Base-by-base conservation (phyloP, 805 yeast genomes). In the Yarrowia yakushimensis region DNA sequence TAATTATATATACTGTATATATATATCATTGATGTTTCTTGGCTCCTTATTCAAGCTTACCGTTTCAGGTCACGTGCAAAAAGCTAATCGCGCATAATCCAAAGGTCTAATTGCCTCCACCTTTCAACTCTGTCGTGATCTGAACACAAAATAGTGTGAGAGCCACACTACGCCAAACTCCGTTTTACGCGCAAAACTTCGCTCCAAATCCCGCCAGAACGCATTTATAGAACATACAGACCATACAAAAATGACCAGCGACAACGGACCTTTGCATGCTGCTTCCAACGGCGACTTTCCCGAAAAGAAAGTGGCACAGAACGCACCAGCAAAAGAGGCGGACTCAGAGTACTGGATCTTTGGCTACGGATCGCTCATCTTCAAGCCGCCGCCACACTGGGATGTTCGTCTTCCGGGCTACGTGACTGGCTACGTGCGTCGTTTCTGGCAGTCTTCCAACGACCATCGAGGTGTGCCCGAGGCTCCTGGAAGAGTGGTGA, bases 391-490 rank as follows among this genome's bases (percentile, higher is more conserved):
- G 0, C 92, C 93, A 15, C 80, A 81, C 67, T 81, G 82, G 65
- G 78, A 82, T 52, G 77, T 80, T 68, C 75, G 84, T 37, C 79
- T 88, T 10, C 85, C 90, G 0, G 97, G 97, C 0, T 82, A 85
- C 50, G 78, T 92, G 23, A 78, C 78, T 59, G 97, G 97, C 1
- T 90, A 78, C 67, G 82, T 86, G 0, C 79, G 98, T 20, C 76
- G 97, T 46, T 92, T 92, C 71, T 92, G 97, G 97, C 97, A 92
- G 73, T 82, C 89, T 34, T 86, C 94, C 11, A 83, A 86, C 23
- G 97, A 92, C 72, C 97, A 93, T 72, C 76, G 97, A 60, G 97
- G 97, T 0, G 87, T 96, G 0, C 90, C 90, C 0, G 88, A 83
- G 63, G 71, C 75, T n/a, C 96, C 96, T 0, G 98, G 98, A 0